Percentiles rank a stretch among this genome's conserved stretches.
Evolutionary conservation across 768 basidiomycete species (phyloP).

Genomic region (Trametes cingulata): DNA sequence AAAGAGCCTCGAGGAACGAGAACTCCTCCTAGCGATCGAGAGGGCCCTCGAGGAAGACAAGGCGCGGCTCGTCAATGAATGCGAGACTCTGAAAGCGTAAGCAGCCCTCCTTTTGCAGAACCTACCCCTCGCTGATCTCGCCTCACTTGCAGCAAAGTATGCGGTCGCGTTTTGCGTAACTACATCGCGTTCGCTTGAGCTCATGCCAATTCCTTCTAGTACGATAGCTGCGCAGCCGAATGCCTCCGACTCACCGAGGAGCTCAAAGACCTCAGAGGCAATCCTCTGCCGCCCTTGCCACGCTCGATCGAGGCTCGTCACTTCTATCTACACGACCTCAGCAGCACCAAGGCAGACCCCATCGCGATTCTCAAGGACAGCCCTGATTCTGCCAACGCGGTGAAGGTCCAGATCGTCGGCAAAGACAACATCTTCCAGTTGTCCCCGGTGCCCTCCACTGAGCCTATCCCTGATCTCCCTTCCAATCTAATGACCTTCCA

Average conservation of each 20-base stretch:
- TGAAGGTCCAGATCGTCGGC: conserved; percentile 16
- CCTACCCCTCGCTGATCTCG: conserved; percentile 1
- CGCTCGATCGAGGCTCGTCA: conserved; percentile 18
- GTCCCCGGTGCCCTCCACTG: conserved; percentile 28
- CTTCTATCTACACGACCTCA: conserved; percentile 20
- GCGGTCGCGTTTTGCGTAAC: conserved; percentile 1
- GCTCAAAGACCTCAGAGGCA: conserved; percentile 20
- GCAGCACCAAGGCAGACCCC: conserved; percentile 16
- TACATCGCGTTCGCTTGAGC: conserved; percentile 2
- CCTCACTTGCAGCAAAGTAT: conserved; percentile 28
- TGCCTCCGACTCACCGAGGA: conserved; percentile 27
- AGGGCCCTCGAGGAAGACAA: conserved; percentile 55
- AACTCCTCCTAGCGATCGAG: conserved; percentile 53
- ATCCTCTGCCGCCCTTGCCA: conserved; percentile 16
- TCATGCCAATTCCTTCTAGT: conserved; percentile 8
- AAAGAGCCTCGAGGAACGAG: conserved; percentile 49
- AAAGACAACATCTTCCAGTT: conserved; percentile 28
- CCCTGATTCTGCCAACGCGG: conserved; percentile 4
- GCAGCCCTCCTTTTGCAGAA: background rate
- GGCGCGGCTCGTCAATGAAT: conserved; percentile 44
- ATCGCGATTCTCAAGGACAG: conserved; percentile 23
- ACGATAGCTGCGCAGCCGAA: conserved; percentile 23
- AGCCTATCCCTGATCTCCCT: conserved; percentile 27
- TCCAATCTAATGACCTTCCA: conserved; percentile 24
- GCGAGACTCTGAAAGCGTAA: conserved; percentile 36